phyloP scores from a whole-genome alignment of 441 rosid species.

The Metrosideros polymorpha region DNA sequence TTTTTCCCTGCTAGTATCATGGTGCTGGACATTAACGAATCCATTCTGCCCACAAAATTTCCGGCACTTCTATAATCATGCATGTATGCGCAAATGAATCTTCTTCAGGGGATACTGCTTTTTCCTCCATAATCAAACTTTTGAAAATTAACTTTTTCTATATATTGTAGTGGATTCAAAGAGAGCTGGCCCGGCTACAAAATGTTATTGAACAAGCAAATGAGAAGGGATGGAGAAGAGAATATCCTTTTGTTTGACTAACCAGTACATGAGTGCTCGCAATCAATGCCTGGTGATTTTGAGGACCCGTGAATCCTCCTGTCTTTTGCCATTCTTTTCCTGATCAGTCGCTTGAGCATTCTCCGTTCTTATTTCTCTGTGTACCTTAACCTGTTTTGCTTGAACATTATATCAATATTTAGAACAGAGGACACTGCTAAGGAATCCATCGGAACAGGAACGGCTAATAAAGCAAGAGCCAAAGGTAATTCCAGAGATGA shows the following conservation, averaged over 20 bases:
- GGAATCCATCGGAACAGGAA: conserved; percentile 30
- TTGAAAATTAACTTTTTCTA: neutral
- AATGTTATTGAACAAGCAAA: conserved; percentile 30
- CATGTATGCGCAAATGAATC: neutral
- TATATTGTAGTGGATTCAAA: conserved; percentile 27
- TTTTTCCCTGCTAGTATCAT: neutral
- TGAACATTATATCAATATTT: conserved; percentile 23
- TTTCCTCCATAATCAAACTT: neutral
- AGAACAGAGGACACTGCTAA: conserved; percentile 26
- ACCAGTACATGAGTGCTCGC: neutral
- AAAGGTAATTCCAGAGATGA: conserved; percentile 26
- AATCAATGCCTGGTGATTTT: neutral
- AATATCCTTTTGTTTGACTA: conserved; percentile 40
- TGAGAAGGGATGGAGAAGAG: conserved; percentile 49
- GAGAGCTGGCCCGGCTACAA: conserved; percentile 31
- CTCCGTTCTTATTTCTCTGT: neutral
- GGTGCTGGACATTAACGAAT: neutral
- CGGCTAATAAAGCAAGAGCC: conserved; percentile 35
- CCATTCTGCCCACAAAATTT: neutral
- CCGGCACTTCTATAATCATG: neutral
- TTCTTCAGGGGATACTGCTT: neutral
- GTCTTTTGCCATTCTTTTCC: neutral
- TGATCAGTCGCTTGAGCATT: neutral
- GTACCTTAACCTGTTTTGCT: conserved; percentile 22
- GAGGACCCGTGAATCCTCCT: neutral